phyloP scores from a whole-genome alignment of 2,329 filamentous ascomycete species.

The Aspergillus thermomutatus region DNA sequence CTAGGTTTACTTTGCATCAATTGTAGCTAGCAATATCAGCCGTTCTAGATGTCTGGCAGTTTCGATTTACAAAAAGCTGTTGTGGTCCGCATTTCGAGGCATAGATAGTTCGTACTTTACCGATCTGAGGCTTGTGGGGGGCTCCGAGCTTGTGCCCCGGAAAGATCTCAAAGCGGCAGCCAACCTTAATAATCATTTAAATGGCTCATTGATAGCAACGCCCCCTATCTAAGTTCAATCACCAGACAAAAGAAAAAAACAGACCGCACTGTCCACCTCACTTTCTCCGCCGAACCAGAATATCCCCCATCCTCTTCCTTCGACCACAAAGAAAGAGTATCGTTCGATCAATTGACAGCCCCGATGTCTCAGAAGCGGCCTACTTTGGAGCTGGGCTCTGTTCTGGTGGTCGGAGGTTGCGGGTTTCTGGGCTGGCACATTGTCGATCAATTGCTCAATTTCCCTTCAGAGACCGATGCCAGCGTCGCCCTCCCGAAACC shows the following conservation, averaged over 20 bases:
- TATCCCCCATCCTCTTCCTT: background rate
- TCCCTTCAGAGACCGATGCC: slow-evolving; percentile 47
- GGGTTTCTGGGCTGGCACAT: slow-evolving; percentile 83
- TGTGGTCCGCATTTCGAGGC: background rate
- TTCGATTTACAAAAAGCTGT: background rate
- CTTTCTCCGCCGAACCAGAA: background rate
- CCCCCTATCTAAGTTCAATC: background rate
- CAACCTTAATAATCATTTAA: background rate
- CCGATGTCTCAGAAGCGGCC: slow-evolving; percentile 30
- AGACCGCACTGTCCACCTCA: background rate
- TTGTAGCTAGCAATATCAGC: background rate
- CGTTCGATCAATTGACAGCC: background rate
- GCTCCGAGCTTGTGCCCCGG: background rate
- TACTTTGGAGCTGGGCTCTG: slow-evolving; percentile 57
- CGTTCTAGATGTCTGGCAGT: background rate
- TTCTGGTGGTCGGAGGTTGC: slow-evolving; percentile 78
- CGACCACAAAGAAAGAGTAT: background rate
- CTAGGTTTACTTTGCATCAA: background rate
- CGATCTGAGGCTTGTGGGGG: background rate
- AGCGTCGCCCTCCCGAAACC: slow-evolving; percentile 37
- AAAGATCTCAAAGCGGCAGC: background rate
- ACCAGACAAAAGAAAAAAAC: no score
- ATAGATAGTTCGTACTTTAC: background rate
- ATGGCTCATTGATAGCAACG: background rate
- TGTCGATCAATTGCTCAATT: slow-evolving; percentile 66